phyloP scores from a whole-genome alignment of 129 eudicot genomes.

The Scalesia atractyloides region DNA sequence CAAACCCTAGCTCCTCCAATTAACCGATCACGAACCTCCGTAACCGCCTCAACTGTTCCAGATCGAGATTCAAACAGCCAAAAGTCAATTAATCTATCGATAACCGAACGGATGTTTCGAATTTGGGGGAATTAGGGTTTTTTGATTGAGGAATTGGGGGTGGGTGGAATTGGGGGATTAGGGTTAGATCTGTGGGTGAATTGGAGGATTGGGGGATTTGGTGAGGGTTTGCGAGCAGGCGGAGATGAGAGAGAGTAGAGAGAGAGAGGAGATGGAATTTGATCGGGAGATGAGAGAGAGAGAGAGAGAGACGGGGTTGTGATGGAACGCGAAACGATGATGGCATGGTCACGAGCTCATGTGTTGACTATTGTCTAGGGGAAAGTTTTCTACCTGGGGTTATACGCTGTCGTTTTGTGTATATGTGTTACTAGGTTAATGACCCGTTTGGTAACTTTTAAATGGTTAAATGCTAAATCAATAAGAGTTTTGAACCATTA shows the following conservation, averaged over 20 bases:
- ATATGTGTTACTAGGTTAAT: too few relatives aligned
- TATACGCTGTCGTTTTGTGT: too few relatives aligned
- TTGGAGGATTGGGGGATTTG: constrained; percentile 25
- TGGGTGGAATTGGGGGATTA: constrained; percentile 7
- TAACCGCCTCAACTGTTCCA: constrained; percentile 8
- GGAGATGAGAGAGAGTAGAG: constrained; percentile 25
- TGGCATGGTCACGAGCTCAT: constrained; percentile 7
- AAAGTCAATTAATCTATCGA: constrained; percentile 23
- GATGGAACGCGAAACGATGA: constrained; percentile 22
- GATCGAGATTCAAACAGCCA: constrained; percentile 32
- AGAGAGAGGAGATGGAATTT: neutral
- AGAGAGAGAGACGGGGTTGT: constrained; percentile 13
- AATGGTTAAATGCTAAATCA: too few relatives aligned
- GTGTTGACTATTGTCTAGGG: constrained; percentile 11
- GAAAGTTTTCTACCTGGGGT: too few relatives aligned
- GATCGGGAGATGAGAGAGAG: constrained; percentile 5
- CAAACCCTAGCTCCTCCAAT: constrained; percentile 31
- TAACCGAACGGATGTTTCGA: neutral
- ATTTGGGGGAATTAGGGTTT: constrained; percentile 35
- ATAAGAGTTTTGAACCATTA: too few relatives aligned
- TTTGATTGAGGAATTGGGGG: constrained; percentile 15
- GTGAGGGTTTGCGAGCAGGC: constrained; percentile 13
- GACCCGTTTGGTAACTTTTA: too few relatives aligned
- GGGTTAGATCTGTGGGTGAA: constrained; percentile 20
- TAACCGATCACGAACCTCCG: constrained; percentile 15